Evolutionary conservation across 495 filamentous ascomycete species (phyloP).

Genomic region (Aspergillus sparsus): DNA sequence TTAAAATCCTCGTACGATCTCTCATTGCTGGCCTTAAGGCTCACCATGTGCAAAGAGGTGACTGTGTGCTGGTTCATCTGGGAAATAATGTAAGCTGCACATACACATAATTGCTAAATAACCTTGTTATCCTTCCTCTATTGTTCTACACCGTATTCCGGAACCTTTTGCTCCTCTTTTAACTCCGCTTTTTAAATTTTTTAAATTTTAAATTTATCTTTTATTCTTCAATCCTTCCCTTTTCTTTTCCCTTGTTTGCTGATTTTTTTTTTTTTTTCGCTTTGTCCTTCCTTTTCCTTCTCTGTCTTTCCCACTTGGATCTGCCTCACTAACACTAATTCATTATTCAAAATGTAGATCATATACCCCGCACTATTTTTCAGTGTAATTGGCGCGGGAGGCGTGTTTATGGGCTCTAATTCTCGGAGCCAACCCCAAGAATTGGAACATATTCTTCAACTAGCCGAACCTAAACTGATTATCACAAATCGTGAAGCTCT

Average conservation of each 20-base stretch:
- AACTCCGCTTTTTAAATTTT: slow-evolving; percentile 12
- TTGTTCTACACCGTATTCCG: slow-evolving; percentile 17
- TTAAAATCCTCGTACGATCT: slow-evolving; percentile 49
- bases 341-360: slow-evolving; percentile 35
- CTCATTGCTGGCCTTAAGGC: slow-evolving; percentile 58
- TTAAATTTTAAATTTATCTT: background rate
- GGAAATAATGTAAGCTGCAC: slow-evolving; percentile 57
- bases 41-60: slow-evolving; percentile 54
- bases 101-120: background rate
- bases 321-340: background rate
- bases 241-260: slow-evolving; percentile 14
- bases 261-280: slow-evolving; percentile 9
- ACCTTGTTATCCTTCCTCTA: background rate
- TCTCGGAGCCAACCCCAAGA: slow-evolving; percentile 34
- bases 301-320: slow-evolving; percentile 2
- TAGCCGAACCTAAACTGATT: slow-evolving; percentile 34
- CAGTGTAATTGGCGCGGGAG: slow-evolving; percentile 48
- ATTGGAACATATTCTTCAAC: slow-evolving; percentile 30
- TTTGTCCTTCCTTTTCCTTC: slow-evolving; percentile 5
- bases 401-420: slow-evolving; percentile 37
- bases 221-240: slow-evolving; percentile 2
- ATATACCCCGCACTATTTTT: slow-evolving; percentile 52
- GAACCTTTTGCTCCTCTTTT: background rate
- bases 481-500: slow-evolving; percentile 48
- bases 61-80: slow-evolving; percentile 61